phyloP scores from a whole-genome alignment of 305 asterid species.

The Coffea humblotiana region DNA sequence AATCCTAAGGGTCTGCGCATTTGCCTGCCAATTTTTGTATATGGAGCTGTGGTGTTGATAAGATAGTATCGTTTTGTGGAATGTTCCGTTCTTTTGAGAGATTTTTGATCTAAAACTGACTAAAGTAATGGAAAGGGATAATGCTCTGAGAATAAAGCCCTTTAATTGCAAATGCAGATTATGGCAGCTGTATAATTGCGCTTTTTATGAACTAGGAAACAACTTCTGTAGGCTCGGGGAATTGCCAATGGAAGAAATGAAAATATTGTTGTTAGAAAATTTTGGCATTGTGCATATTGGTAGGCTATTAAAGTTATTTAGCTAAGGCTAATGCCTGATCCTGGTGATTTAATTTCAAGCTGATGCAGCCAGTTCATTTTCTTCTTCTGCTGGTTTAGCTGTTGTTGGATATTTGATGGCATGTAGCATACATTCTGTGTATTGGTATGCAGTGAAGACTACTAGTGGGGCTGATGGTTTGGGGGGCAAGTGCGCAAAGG shows the following conservation, averaged over 20 bases:
- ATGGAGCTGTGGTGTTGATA: too few species aligned
- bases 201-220: not conserved
- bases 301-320: not conserved
- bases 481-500: constrained; percentile 8
- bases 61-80: too few species aligned
- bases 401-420: not conserved
- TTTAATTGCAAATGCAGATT: not conserved
- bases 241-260: not conserved
- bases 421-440: constrained; percentile 46
- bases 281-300: not conserved
- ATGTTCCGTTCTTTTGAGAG: too few species aligned
- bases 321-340: not conserved
- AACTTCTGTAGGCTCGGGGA: not conserved
- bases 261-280: not conserved
- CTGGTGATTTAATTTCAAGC: constrained; percentile 8
- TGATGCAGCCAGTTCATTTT: not conserved
- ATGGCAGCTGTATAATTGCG: not conserved
- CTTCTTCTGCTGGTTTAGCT: not conserved
- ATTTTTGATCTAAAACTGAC: not conserved
- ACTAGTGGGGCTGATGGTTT: constrained; percentile 6
- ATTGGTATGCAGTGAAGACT: constrained; percentile 54
- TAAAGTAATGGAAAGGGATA: not conserved
- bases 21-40: too few species aligned
- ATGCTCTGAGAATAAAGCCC: not conserved
- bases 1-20: too few species aligned